Evolutionary conservation across 2,329 filamentous ascomycete genomes (phyloP).

Genomic region (Pseudogymnoascus sp.): DNA sequence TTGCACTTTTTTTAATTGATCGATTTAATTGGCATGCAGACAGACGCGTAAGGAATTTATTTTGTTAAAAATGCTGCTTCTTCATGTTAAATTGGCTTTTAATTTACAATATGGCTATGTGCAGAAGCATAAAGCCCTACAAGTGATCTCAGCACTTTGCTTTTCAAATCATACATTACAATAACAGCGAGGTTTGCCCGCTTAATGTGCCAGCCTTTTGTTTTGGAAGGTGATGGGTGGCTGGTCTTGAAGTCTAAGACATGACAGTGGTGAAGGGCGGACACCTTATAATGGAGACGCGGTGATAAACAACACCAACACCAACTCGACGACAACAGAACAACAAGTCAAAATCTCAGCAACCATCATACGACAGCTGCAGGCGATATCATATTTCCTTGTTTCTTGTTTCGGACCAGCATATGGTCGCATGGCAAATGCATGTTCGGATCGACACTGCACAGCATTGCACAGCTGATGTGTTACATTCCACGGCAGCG

Average conservation of each 20-base stretch:
- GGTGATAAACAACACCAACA: slow-evolving; percentile 3
- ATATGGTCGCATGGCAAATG: background rate
- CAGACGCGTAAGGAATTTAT: background rate
- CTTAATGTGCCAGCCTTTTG: slow-evolving; percentile 15
- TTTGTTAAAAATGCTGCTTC: background rate
- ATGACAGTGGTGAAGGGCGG: background rate
- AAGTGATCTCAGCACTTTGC: background rate
- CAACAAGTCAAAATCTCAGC: background rate
- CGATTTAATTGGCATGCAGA: too few species aligned
- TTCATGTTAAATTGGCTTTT: background rate
- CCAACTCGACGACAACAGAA: background rate
- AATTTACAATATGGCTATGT: background rate
- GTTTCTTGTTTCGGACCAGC: background rate
- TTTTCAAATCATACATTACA: background rate
- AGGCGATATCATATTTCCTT: background rate
- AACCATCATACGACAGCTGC: background rate
- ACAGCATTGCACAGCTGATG: background rate
- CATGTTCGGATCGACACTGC: background rate
- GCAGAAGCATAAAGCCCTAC: background rate
- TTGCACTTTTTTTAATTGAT: background rate
- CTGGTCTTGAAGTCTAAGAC: slow-evolving; percentile 5
- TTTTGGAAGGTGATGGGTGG: slow-evolving; percentile 12
- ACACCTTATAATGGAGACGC: background rate
- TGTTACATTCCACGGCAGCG: background rate
- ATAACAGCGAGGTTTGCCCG: background rate